A percentile compares a stretch with the other conserved stretches of the same genome.
Evolutionary conservation across 768 basidiomycete species (phyloP).

Genomic region (Pulveroboletus ravenelii): DNA sequence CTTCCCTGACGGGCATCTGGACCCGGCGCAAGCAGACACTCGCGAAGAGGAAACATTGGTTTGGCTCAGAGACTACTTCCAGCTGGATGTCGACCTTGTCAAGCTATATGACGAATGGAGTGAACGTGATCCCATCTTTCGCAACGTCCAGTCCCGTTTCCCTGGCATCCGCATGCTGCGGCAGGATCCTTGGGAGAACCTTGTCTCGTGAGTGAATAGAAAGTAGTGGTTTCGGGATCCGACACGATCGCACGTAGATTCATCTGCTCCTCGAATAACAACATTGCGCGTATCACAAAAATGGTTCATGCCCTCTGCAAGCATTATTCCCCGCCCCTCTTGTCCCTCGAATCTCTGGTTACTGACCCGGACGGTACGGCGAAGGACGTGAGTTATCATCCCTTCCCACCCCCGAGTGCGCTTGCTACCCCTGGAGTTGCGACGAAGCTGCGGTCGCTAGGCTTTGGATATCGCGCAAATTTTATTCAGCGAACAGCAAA

Average conservation of each 20-base stretch:
- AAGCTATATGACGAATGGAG: constrained; percentile 76
- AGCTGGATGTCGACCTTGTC: constrained; percentile 70
- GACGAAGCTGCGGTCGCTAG: constrained; percentile 66
- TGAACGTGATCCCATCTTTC: constrained; percentile 68
- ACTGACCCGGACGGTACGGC: constrained; percentile 27
- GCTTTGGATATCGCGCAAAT: constrained; percentile 93
- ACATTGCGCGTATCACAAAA: constrained; percentile 89
- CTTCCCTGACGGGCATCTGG: constrained; percentile 45
- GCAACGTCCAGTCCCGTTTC: constrained; percentile 56
- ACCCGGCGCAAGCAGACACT: constrained; percentile 27
- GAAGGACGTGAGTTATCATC: constrained; percentile 51
- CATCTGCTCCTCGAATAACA: constrained; percentile 97
- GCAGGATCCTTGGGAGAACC: constrained; percentile 95
- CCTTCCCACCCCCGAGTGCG: constrained; percentile 77
- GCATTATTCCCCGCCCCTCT: constrained; percentile 66
- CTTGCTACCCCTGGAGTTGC: constrained; percentile 59
- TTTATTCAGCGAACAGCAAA: constrained; percentile 82
- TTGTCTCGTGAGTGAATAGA: constrained; percentile 70
- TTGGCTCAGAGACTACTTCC: constrained; percentile 87
- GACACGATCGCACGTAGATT: constrained; percentile 51
- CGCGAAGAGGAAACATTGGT: constrained; percentile 61
- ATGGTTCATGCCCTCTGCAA: constrained; percentile 84
- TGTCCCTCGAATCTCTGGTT: constrained; percentile 41
- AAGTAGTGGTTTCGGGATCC: constrained; percentile 1
- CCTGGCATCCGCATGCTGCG: constrained; percentile 80